A percentile compares a stretch with the other conserved stretches of the same genome.
Conservation (phyloP, 306 rosid species). For the Arachis stenosperma region DNA sequence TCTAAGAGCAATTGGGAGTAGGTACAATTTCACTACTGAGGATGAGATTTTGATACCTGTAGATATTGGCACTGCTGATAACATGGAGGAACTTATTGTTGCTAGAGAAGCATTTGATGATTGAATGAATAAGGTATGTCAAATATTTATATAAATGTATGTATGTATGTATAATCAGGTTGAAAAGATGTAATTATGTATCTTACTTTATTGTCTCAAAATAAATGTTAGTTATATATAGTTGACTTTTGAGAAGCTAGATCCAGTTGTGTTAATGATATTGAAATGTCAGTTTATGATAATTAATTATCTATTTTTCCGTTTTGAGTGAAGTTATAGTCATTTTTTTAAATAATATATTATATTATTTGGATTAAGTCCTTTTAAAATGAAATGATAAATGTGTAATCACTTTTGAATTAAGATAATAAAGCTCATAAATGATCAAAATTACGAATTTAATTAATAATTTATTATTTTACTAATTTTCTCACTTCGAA, state of each 20-base stretch:
- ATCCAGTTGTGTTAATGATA: conserved; percentile 34
- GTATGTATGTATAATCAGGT: conserved; percentile 18
- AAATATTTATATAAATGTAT: conserved; percentile 24
- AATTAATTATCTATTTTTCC: conserved; percentile 14
- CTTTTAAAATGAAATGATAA: too few species aligned
- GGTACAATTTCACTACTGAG: conserved; percentile 70
- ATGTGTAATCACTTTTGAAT: too few species aligned
- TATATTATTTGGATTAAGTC: not conserved
- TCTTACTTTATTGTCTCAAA: conserved; percentile 32
- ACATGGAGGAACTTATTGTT: conserved; percentile 78
- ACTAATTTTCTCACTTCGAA: too few species aligned
- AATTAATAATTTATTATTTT: too few species aligned
- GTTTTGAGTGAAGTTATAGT: too few species aligned
- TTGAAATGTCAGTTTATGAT: conserved; percentile 29
- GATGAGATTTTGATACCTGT: conserved; percentile 66
- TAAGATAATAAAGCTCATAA: too few species aligned
- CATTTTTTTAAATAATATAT: not conserved
- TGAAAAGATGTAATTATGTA: conserved; percentile 39
- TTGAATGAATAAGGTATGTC: conserved; percentile 39
- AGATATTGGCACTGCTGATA: conserved; percentile 42
- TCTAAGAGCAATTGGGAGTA: conserved; percentile 78
- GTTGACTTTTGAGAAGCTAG: conserved; percentile 37
- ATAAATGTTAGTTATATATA: conserved; percentile 38
- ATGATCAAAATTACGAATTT: too few species aligned
- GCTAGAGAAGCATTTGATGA: conserved; percentile 48